These are phyloP conservation scores for Rhizophora mangle DNA, from an alignment of 345 rosid species.

Conservation along the genomic window DNA sequence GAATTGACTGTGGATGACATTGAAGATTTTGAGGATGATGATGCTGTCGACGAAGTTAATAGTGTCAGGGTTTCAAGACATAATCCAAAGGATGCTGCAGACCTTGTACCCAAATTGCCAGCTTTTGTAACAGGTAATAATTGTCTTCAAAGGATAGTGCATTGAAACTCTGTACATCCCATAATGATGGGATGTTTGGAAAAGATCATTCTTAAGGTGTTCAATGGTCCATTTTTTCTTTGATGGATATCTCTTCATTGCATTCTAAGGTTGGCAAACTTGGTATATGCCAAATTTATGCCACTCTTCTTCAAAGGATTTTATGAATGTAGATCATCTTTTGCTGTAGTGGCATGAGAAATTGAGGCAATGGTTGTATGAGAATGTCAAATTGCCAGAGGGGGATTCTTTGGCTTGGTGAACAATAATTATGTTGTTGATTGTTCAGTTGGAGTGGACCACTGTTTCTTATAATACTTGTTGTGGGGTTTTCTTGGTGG, in stretches of 20 bases:
- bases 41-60: conserved; percentile 55
- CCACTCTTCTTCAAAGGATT: too few relatives aligned
- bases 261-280: too few relatives aligned
- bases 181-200: background rate
- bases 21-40: conserved; percentile 92
- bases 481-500: too few relatives aligned
- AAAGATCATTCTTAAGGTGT: background rate
- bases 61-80: conserved; percentile 73
- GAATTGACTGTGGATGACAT: conserved; percentile 98
- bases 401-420: background rate
- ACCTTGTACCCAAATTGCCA: conserved; percentile 71
- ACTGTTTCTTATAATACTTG: too few relatives aligned
- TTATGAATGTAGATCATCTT: too few relatives aligned
- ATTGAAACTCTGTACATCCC: background rate
- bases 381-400: background rate
- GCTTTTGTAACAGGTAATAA: conserved; percentile 76
- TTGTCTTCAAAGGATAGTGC: background rate
- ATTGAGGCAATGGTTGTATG: background rate
- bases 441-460: background rate
- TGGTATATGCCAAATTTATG: too few relatives aligned
- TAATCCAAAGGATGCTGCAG: conserved; percentile 62
- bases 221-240: background rate
- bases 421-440: background rate
- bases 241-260: background rate
- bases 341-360: too few relatives aligned